Base-by-base conservation (phyloP, 495 filamentous ascomycete species). In the Lasiosphaeriaceae sp. region DNA sequence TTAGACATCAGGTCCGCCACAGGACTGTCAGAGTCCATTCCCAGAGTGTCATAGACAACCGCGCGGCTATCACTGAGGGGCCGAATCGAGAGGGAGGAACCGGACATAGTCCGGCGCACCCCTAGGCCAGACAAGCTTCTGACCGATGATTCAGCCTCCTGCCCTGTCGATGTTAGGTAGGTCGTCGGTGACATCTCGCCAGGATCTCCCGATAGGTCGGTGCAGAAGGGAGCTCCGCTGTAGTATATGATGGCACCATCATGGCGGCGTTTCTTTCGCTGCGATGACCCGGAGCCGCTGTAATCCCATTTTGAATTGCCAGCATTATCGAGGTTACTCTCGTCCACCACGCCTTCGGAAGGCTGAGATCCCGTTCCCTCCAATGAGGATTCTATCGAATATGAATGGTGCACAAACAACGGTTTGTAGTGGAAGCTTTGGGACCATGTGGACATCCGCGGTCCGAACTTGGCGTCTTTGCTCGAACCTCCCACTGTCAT, bases 161-260 rank as follows among this genome's bases (percentile, higher is more conserved):
- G 62, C 2, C 68, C 71, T 20, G 60, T 68, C 49, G 71, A 76
- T 17, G 66, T 70, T 65, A 74, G 73, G 62, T 70, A 73, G 1
- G 64, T 73, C 53, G 57, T 65, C 46, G 66, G 66, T 4, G 69
- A 80, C 31, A 64, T 58, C 55, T 66, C 74, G 52, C 64, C 68
- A 45, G 73, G 70, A 63, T 89, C 84, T n/a, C 84, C 80, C 47
- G 83, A 88, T 4, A 92, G 77, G 72, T 93, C 89, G 12, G 85
- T 90, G 68, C 83, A 91, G 66, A 92, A 93, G 1, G 76, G 78
- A 6, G 85, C 84, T 22, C 83, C 81, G 53, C 85, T 87, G 69
- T 92, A 93, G 66, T 87, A 93, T 47, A 90, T 87, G 61, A 92
- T 90, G 19, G 89, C 86, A 12, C 90, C 89, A 62, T 83, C 85